phyloP scores from a whole-genome alignment of 495 filamentous ascomycete genomes.

The Corynascus novoguineensis region DNA sequence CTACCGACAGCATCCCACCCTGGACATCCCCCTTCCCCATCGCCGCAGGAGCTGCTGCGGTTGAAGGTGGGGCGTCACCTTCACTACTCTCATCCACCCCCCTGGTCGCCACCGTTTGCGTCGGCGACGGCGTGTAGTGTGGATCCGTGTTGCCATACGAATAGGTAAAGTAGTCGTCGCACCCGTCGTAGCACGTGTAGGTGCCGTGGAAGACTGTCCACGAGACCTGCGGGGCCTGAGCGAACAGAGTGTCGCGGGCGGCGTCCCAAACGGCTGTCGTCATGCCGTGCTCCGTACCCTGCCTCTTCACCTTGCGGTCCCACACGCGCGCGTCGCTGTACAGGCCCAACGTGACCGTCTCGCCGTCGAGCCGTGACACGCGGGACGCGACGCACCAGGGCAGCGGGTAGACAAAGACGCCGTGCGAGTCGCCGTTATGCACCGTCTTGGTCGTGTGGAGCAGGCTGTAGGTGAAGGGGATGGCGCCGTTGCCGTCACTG shows the following conservation, averaged over 20 bases:
- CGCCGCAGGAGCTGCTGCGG: background rate
- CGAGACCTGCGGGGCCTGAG: background rate
- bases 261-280: background rate
- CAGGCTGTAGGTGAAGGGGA: background rate
- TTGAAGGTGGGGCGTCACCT: background rate
- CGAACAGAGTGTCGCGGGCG: background rate
- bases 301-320: background rate
- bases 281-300: background rate
- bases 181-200: background rate
- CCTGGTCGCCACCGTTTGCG: background rate
- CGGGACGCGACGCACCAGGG: background rate
- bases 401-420: background rate
- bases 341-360: background rate
- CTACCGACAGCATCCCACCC: background rate
- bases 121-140: background rate
- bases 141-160: background rate
- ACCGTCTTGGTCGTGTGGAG: background rate
- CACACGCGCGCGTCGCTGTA: background rate
- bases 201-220: background rate
- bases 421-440: too few relatives aligned
- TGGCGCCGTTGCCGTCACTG: too few relatives aligned
- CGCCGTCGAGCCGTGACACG: background rate
- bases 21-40: background rate
- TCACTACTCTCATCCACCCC: background rate
- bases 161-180: background rate